Percentiles rank a stretch among this genome's conserved stretches.
Conservation (phyloP, 1,284 basidiomycete genomes). For the Clitocybe nebularis region DNA sequence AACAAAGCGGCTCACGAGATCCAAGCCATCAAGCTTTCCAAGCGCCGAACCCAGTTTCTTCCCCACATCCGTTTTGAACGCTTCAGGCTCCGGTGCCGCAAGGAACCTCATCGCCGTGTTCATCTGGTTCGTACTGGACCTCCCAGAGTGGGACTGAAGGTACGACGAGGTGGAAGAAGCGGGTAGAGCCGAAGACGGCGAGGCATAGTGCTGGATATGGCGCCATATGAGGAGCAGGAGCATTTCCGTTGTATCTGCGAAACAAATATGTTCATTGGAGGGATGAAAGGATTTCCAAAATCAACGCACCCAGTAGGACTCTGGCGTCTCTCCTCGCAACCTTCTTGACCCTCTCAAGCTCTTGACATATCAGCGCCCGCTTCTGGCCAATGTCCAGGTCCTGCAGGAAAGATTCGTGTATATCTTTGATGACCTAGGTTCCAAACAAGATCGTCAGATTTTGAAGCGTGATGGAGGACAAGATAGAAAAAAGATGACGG, state of each 20-base stretch:
- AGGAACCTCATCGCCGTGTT: conserved; percentile 52
- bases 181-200: conserved; percentile 16
- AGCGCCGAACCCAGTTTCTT: conserved; percentile 49
- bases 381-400: conserved; percentile 68
- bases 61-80: conserved; percentile 53
- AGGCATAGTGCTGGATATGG: conserved; percentile 66
- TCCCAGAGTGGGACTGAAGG: not conserved
- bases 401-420: conserved; percentile 53
- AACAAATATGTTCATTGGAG: not conserved
- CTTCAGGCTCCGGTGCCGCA: conserved; percentile 46
- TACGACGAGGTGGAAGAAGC: conserved; percentile 22
- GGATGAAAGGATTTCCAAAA: conserved; percentile 5
- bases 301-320: conserved; percentile 43
- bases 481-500: too few relatives aligned
- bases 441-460: too few relatives aligned
- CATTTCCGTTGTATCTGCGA: conserved; percentile 75
- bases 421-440: conserved; percentile 54
- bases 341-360: conserved; percentile 47
- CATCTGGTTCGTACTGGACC: conserved; percentile 21
- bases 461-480: too few relatives aligned
- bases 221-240: conserved; percentile 82
- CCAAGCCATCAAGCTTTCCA: conserved; percentile 44
- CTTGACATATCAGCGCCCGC: conserved; percentile 56
- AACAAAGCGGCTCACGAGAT: conserved; percentile 46
- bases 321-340: conserved; percentile 45